These are phyloP conservation scores for Scutellaria barbata DNA, from an alignment of 257 asterid genomes.

Conservation along the genomic window DNA sequence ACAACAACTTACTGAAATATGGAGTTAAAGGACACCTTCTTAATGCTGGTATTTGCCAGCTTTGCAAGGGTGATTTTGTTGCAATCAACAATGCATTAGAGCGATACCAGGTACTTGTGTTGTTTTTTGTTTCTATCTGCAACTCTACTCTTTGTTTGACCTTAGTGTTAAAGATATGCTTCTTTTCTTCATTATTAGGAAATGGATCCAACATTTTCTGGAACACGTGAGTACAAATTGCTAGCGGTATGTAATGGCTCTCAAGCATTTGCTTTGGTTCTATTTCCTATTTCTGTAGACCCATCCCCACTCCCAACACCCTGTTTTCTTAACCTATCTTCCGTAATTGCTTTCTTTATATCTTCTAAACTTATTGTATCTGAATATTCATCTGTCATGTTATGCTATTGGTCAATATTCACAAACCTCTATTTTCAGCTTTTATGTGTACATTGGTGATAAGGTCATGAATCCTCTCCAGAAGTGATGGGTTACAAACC, in stretches of 20 bases:
- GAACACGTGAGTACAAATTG: slow-evolving; percentile 65
- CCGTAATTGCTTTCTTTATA: neutral
- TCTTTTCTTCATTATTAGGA: slow-evolving; percentile 46
- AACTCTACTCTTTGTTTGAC: slow-evolving; percentile 21
- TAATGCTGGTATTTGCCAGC: slow-evolving; percentile 78
- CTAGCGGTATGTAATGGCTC: slow-evolving; percentile 49
- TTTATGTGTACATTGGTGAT: slow-evolving; percentile 14
- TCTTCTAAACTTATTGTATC: neutral
- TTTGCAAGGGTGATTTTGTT: slow-evolving; percentile 62
- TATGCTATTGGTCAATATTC: slow-evolving; percentile 1
- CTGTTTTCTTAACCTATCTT: neutral
- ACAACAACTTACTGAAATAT: slow-evolving; percentile 64
- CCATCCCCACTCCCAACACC: neutral
- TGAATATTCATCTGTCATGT: neutral
- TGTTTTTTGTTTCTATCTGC: slow-evolving; percentile 13
- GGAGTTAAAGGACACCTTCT: slow-evolving; percentile 83
- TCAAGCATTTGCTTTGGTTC: slow-evolving; percentile 9
- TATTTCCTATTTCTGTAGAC: neutral
- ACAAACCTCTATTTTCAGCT: slow-evolving; percentile 1
- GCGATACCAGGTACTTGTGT: slow-evolving; percentile 51
- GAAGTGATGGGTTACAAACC: slow-evolving; percentile 5
- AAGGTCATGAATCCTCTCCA: slow-evolving; percentile 14
- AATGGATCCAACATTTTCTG: slow-evolving; percentile 65
- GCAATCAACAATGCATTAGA: slow-evolving; percentile 65
- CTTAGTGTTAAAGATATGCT: slow-evolving; percentile 16